Evolutionary conservation across 306 rosid genomes (phyloP).

Genomic region (Rosa rugosa): DNA sequence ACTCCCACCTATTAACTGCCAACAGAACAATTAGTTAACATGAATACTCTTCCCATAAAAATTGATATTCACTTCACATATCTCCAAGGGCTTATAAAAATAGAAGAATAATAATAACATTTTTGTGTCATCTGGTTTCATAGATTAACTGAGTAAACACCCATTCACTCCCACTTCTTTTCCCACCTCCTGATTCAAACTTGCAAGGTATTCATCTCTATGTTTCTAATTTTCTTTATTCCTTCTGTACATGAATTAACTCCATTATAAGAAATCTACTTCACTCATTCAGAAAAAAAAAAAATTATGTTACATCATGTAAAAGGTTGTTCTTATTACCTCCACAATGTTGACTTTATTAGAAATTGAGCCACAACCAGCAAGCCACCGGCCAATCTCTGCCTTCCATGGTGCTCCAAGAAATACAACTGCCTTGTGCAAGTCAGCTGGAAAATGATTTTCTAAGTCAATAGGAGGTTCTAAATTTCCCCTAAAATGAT

Average conservation of each 20-base stretch:
- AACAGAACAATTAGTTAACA: constrained; percentile 21
- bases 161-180: not conserved
- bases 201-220: not conserved
- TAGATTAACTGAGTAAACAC: not conserved
- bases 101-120: no score
- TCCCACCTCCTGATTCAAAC: not conserved
- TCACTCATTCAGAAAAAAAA: not conserved
- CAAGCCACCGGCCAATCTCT: constrained; percentile 83
- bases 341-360: constrained; percentile 67
- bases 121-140: not conserved
- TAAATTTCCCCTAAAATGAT: constrained; percentile 27
- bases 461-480: constrained; percentile 40
- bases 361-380: constrained; percentile 64
- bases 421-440: constrained; percentile 58
- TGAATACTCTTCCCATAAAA: constrained; percentile 4
- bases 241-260: not conserved
- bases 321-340: constrained; percentile 41
- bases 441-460: constrained; percentile 58
- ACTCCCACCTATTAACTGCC: constrained; percentile 72
- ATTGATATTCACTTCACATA: constrained; percentile 17
- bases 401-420: constrained; percentile 99
- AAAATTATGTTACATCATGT: not conserved
- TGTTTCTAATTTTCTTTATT: not conserved
- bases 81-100: constrained; percentile 6
- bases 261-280: not conserved